A percentile compares a stretch with the other conserved stretches of the same genome.
Evolutionary conservation across 495 filamentous ascomycete species (phyloP).

Genomic region (Oleoguttula mirabilis): DNA sequence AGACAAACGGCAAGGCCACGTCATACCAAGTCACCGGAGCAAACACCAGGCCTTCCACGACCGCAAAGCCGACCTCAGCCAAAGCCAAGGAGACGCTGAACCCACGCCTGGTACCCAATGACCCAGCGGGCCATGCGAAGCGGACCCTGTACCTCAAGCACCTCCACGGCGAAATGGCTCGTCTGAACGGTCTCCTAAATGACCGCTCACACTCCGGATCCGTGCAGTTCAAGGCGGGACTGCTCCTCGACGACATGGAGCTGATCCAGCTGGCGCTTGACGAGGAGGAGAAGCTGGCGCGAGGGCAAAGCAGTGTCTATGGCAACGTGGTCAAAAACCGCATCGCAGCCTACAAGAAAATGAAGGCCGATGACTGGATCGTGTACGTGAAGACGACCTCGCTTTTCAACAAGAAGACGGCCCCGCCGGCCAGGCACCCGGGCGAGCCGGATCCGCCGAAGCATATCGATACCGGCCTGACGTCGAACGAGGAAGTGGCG

Average conservation of each 20-base stretch:
- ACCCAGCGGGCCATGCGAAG: conserved; percentile 57
- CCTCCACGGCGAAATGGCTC: conserved; percentile 60
- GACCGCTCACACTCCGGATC: conserved; percentile 34
- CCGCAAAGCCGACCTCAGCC: conserved; percentile 19
- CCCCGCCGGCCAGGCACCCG: conserved; percentile 13
- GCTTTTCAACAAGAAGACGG: conserved; percentile 24
- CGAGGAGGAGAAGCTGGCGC: conserved; percentile 68
- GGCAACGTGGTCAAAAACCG: conserved; percentile 67
- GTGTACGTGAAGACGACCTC: conserved; percentile 21
- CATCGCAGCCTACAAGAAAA: conserved; percentile 61
- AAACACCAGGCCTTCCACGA: neutral
- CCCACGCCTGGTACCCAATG: conserved; percentile 61
- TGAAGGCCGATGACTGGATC: conserved; percentile 56
- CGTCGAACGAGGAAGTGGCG: conserved; percentile 50
- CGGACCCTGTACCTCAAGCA: conserved; percentile 56
- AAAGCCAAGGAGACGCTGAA: conserved; percentile 40
- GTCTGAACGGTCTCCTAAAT: conserved; percentile 49
- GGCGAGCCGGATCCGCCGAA: conserved; percentile 8
- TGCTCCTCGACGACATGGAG: conserved; percentile 54
- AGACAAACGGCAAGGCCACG: conserved; percentile 14
- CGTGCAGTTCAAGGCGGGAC: conserved; percentile 38
- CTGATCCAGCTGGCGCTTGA: conserved; percentile 70
- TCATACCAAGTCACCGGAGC: neutral
- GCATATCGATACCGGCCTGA: conserved; percentile 56
- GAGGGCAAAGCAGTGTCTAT: conserved; percentile 56